A percentile compares a stretch with the other conserved stretches of the same genome.
Evolutionary conservation across 2,329 filamentous ascomycete species (phyloP).

Genomic region (Sphaceloma murrayae): DNA sequence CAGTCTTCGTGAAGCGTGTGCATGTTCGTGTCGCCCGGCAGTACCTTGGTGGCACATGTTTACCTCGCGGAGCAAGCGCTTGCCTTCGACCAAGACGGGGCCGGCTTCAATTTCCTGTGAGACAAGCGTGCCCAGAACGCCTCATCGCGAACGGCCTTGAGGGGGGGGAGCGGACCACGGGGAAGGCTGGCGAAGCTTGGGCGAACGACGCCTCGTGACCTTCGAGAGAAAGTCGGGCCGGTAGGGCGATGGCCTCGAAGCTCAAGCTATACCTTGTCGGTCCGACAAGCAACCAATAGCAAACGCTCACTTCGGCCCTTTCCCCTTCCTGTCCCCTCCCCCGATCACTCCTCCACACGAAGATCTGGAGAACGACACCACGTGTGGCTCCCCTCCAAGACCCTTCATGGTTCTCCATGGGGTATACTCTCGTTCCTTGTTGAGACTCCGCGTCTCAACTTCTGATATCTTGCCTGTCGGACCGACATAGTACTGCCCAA

Average conservation of each 20-base stretch:
- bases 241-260: neutral
- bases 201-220: no score
- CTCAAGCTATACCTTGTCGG: neutral
- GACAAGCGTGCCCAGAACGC: slow-evolving; percentile 6
- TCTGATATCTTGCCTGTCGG: neutral
- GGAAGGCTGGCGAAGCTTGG: no score
- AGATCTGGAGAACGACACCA: slow-evolving; percentile 5
- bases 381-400: no score
- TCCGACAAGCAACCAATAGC: neutral
- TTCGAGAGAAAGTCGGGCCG: no score
- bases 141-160: slow-evolving; percentile 1
- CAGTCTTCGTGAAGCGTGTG: no score
- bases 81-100: neutral
- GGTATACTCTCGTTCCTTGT: slow-evolving; percentile 4
- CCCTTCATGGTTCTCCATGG: no score
- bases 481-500: neutral
- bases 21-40: no score
- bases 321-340: neutral
- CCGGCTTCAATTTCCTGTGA: neutral
- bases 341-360: neutral
- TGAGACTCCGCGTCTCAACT: slow-evolving; percentile 14
- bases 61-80: no score
- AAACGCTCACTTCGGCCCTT: neutral
- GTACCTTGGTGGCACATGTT: no score
- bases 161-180: no score